Evolutionary conservation across 768 basidiomycete species (phyloP), one percentile per base, ranked within the genome.

Genomic region (Pulveroboletus sp.): DNA sequence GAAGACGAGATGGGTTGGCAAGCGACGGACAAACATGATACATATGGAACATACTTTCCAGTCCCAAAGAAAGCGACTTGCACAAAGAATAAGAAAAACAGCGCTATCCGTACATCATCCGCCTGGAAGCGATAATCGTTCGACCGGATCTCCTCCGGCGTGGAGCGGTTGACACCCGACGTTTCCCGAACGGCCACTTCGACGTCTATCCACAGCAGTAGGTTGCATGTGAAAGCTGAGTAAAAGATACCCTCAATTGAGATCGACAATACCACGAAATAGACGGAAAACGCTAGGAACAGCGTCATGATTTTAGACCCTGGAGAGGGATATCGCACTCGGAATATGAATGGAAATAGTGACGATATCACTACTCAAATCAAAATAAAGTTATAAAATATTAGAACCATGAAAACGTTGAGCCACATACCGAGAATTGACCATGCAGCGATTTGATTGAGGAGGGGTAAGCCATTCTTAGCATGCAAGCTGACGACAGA

Each of bases 1-100:
- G 48, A 26, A 57, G 14, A 45, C 8, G 6, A 33, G 26, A 42
- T 33, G 43, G 45, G 43, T 47, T 42, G 48, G 17, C 18, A 50
- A 47, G 26, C 35, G 14, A n/a, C 3, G 14, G 15, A 45, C 8
- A 41, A 39, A 31, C 8, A 41, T 37, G 14, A 12, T 32, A 24
- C 5, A 24, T 15, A 46, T 6, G 39, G 1, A 9, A 75, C 86
- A 57, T 69, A 86, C 85, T 87, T 89, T 72, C 87, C 87, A 33
- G 81, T 88, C 8, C 89, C 89, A 61, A 90, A 91, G 67, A 91
- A 92, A 2, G 83, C 90, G 37, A 89, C 79, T 58, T 93, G 90
- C 7, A 92, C 83, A 57, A 93, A 90, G 66, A 89, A 89, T 51
- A 93, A 67, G 69, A 92, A 92, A 64, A 90, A 88, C 18, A 92